Base-by-base conservation (phyloP, 192 early-diverging fungal species). In the Umbelopsis sp. region DNA sequence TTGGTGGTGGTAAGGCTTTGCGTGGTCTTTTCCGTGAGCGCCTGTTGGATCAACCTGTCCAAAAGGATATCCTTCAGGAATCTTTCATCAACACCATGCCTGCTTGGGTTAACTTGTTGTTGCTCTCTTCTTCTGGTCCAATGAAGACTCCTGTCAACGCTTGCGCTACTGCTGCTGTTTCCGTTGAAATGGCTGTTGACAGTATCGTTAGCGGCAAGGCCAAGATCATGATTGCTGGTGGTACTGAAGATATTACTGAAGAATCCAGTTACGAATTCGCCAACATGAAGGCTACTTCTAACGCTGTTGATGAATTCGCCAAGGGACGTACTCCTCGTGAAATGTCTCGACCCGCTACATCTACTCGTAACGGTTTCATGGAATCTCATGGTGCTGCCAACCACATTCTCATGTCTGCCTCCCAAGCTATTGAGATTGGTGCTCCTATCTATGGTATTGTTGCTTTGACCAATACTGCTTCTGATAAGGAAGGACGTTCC, bases 31-130 rank as follows among this genome's bases (percentile, higher is more conserved):
- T 92, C 88, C 82, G 85, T 70, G 89, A 88, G 24, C 93, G 97
- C 45, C 67, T 89, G 11, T 71, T 89, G 32, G 97, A 96, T 76
- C 88, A 90, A 77, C 92, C 90, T 45, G 88, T 95, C 22, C 94
- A 95, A 78, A 90, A 91, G 79, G 97, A 97, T 73, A 92, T 98
- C 70, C 81, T 97, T 73, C 97, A 98, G 71, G 97, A 98, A 83
- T 91, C 91, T 31, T 98, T 98, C 87, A 90, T 96, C 77, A 96
- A 93, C 87, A 96, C 95, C 65, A 93, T 93, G 90, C 87, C 94
- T 21, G 97, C 95, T 53, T 98, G 97, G 97, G 88, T 97, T 78
- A 98, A 98, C 85, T 90, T 98, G 91, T 87, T 98, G 73, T 83
- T 98, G 56, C 85, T 98, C 10, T 96, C 95, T 17, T 89, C 95